phyloP scores from a whole-genome alignment of 1,284 basidiomycete species.

The Papiliotrema fonsecae region DNA sequence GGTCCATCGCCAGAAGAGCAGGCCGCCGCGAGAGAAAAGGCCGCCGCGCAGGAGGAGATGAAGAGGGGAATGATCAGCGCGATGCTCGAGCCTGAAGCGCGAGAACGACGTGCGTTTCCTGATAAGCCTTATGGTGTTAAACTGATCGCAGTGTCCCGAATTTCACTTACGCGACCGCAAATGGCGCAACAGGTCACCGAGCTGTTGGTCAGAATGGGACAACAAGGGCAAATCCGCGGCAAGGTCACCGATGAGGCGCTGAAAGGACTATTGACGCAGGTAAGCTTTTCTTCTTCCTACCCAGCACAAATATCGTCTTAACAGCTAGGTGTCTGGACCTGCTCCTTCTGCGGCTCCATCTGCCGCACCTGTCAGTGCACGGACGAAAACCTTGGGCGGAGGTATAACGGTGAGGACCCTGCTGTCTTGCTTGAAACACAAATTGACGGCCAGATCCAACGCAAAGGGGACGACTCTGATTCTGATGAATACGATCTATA shows the following conservation, averaged over 20 bases:
- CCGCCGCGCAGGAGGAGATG: slow-evolving; percentile 56
- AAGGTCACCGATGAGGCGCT: slow-evolving; percentile 82
- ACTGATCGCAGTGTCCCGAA: slow-evolving; percentile 66
- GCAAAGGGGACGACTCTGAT: slow-evolving; percentile 47
- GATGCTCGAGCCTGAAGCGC: slow-evolving; percentile 76
- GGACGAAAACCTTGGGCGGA: slow-evolving; percentile 39
- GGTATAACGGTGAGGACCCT: slow-evolving; percentile 44
- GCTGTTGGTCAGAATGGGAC: slow-evolving; percentile 83
- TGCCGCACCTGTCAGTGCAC: slow-evolving; percentile 15
- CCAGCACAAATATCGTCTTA: background rate
- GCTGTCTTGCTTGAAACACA: background rate
- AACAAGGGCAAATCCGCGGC: slow-evolving; percentile 82
- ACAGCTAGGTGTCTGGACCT: background rate
- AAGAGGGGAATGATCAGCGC: slow-evolving; percentile 73
- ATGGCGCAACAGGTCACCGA: slow-evolving; percentile 80
- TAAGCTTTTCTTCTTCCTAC: slow-evolving; percentile 38
- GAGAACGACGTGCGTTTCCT: slow-evolving; percentile 77
- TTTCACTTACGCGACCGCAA: slow-evolving; percentile 85
- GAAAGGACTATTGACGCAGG: slow-evolving; percentile 89
- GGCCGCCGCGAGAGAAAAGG: slow-evolving; percentile 31
- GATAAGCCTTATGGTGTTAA: background rate
- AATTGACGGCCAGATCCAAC: slow-evolving; percentile 37
- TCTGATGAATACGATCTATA: slow-evolving; percentile 49
- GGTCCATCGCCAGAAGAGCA: slow-evolving; percentile 31
- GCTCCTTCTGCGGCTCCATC: slow-evolving; percentile 10